A percentile compares a stretch with the other conserved stretches of the same genome.
Conservation (phyloP, 2,329 filamentous ascomycete genomes). For the Colletotrichum costaricense region DNA sequence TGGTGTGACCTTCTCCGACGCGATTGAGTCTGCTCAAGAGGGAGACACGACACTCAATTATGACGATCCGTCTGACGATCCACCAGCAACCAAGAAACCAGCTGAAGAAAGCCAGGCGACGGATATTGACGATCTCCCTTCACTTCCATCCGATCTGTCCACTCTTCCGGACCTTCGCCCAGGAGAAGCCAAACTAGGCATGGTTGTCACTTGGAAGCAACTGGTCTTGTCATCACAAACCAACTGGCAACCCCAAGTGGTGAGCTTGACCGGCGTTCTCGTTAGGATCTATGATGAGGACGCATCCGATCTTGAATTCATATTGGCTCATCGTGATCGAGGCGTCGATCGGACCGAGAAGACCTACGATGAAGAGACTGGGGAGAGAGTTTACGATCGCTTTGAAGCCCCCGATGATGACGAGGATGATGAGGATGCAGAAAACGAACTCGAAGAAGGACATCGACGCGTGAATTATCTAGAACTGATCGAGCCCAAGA, state of each 20-base stretch:
- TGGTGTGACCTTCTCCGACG: constrained; percentile 20
- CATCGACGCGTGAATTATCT: constrained; percentile 68
- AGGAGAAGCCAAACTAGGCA: constrained; percentile 64
- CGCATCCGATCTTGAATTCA: constrained; percentile 65
- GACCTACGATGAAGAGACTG: constrained; percentile 73
- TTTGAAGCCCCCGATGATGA: constrained; percentile 79
- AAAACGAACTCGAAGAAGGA: constrained; percentile 68
- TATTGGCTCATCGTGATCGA: constrained; percentile 77
- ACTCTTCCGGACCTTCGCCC: constrained; percentile 62
- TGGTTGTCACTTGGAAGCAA: constrained; percentile 77
- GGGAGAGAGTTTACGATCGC: constrained; percentile 78
- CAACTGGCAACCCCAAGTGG: constrained; percentile 74
- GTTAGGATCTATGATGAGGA: constrained; percentile 65
- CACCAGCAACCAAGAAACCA: constrained; percentile 38
- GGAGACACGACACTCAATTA: constrained; percentile 54
- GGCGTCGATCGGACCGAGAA: constrained; percentile 66
- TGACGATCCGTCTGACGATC: constrained; percentile 43
- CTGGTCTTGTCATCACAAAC: constrained; percentile 70
- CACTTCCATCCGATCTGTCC: constrained; percentile 67
- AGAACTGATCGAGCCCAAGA: constrained; percentile 75
- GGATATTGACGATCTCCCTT: constrained; percentile 70
- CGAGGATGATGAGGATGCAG: constrained; percentile 66
- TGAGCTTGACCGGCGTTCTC: constrained; percentile 74
- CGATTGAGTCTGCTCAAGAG: constrained; percentile 15
- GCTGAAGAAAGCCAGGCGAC: constrained; percentile 58